A percentile compares a stretch with the other conserved stretches of the same genome.
Evolutionary conservation across 352 stramenopile species (phyloP).

Genomic region (Phytophthora sp.): DNA sequence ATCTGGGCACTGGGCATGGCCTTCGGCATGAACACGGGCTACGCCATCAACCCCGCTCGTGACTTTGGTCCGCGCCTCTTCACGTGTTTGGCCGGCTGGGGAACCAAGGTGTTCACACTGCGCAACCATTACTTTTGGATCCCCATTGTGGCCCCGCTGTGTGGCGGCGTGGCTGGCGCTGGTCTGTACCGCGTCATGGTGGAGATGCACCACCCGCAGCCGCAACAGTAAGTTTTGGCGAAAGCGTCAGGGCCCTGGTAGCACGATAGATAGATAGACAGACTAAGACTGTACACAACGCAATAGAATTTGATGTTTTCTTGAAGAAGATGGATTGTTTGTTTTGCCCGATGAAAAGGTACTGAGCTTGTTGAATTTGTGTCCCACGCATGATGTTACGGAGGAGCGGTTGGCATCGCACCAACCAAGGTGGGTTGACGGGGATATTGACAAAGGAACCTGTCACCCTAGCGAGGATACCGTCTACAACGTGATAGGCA

Average conservation of each 20-base stretch:
- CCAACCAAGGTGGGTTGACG: no score
- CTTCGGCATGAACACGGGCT: constrained; percentile 47
- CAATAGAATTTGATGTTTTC: no score
- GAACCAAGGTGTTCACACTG: constrained; percentile 46
- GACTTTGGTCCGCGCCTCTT: constrained; percentile 53
- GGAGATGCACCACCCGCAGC: constrained; percentile 48
- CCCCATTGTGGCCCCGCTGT: constrained; percentile 40
- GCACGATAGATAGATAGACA: no score
- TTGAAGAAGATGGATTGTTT: no score
- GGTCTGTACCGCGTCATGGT: constrained; percentile 40
- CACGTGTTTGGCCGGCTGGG: constrained; percentile 42
- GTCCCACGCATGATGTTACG: no score
- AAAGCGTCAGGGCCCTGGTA: not conserved
- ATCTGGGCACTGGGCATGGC: constrained; percentile 62
- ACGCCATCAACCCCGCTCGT: constrained; percentile 59
- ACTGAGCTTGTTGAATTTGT: no score
- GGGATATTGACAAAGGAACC: no score
- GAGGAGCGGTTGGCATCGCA: no score
- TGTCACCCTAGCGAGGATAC: no score
- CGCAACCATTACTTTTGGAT: constrained; percentile 60
- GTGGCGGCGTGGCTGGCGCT: constrained; percentile 36
- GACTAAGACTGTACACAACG: no score
- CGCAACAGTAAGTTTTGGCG: not conserved
- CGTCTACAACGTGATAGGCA: no score
- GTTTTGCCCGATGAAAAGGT: no score